Percentiles rank a stretch among this genome's conserved stretches.
phyloP scores from a whole-genome alignment of 805 yeast species.

The Schizosaccharomyces osmophilus region DNA sequence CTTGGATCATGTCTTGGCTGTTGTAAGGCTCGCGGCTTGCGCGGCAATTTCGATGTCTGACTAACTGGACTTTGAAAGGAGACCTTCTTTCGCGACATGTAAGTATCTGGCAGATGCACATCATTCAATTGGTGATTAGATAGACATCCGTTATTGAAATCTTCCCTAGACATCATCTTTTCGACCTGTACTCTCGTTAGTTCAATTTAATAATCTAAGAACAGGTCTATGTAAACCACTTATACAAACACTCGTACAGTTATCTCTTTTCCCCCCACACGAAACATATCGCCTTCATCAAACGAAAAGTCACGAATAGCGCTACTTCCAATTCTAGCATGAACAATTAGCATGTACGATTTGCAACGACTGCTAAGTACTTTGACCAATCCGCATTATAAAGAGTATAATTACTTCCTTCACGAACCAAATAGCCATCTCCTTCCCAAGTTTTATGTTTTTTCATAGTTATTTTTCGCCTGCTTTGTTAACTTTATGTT shows the following conservation, averaged over 20 bases:
- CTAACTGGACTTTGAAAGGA: neutral
- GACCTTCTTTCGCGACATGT: neutral
- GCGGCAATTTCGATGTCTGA: neutral
- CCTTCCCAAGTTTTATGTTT: slow-evolving; percentile 91
- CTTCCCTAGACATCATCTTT: neutral
- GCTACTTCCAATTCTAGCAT: neutral
- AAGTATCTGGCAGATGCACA: neutral
- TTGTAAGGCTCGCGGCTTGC: neutral
- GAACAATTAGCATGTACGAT: neutral
- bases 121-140: neutral
- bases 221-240: neutral
- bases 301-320: neutral
- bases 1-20: neutral
- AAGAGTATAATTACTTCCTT: slow-evolving; percentile 10
- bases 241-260: neutral
- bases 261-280: neutral
- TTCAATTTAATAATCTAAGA: neutral
- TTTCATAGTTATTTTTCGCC: slow-evolving; percentile 47
- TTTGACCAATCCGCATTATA: slow-evolving; percentile 9
- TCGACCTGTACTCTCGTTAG: neutral
- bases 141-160: neutral
- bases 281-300: neutral
- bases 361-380: neutral
- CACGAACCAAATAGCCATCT: slow-evolving; percentile 38
- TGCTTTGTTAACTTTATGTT: slow-evolving; percentile 11